Evolutionary conservation across 345 rosid genomes (phyloP), one percentile per base, ranked within the genome.

Genomic region (Citrus australasica): DNA sequence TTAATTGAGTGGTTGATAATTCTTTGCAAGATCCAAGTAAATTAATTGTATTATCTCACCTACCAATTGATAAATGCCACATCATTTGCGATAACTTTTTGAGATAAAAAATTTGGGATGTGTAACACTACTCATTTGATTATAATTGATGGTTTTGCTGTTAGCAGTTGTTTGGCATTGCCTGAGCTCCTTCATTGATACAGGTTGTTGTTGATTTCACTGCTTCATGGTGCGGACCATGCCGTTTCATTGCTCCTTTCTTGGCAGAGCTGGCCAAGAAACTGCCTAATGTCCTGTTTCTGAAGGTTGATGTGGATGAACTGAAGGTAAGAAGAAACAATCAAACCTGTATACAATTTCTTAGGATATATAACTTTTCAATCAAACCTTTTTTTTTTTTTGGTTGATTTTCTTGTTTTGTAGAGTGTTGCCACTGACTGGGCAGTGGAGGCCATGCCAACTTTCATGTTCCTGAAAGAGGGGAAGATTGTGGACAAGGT

Each of bases 141-240:
- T 37, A 4, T 55, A 1, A 53, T 51, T 48, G 22, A 16, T 17
- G 74, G 61, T 51, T 70, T 7, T 64, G 37, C 27, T 51, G 19
- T 51, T 14, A 53, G 38, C 9, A 53, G 3, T 21, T 38, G 19
- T 37, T 38, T 77, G 7, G 74, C 40, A 40, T 69, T 63, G 14
- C 22, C 33, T 76, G 22, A 69, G 67, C 53, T 58, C 9, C 33
- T 67, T 38, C 10, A 4, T 37, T 60, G 73, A 53, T 40, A 70
- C 83, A 93, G 97, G 88, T 90, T 67, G 95, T 92, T 71, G 89
- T 92, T 67, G 95, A 89, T 86, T 92, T 92, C 85, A 90, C 97
- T 71, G 95, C 97, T 46, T 83, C 97, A 9, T 92, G 94, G 97
- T 91, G 95, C 27, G 93, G 92, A 73, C 95, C 97, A 13, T 90